These are phyloP conservation scores for Trichoderma citrinoviride DNA, from an alignment of 2,329 filamentous ascomycete genomes.

Conservation along the genomic window DNA sequence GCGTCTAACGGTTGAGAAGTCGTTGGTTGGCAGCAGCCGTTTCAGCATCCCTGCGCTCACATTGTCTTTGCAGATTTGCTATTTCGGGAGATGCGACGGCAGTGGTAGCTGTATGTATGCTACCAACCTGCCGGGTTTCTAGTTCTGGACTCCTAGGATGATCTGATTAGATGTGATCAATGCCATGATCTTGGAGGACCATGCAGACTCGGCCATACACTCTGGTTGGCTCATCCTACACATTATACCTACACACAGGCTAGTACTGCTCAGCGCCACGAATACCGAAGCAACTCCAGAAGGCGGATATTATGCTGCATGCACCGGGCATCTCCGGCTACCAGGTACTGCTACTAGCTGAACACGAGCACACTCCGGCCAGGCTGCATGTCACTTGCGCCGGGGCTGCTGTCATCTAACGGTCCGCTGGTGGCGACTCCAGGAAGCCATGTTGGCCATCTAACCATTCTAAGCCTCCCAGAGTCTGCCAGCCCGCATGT, in stretches of 20 bases:
- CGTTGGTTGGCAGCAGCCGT: not conserved
- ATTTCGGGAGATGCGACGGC: not conserved
- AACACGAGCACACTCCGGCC: not conserved
- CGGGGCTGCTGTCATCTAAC: not conserved
- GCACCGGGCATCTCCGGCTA: not conserved
- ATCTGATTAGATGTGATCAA: not conserved
- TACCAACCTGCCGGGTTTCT: no score
- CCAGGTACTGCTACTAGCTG: not conserved
- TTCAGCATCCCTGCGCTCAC: conserved; percentile 8
- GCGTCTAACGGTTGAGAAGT: no score
- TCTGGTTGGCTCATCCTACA: no score
- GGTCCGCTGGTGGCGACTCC: not conserved
- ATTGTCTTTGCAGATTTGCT: not conserved
- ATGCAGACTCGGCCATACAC: no score
- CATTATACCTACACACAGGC: no score
- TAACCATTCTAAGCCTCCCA: not conserved
- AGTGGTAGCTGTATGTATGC: no score
- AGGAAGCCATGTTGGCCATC: no score
- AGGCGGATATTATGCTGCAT: no score
- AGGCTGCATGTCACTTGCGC: not conserved
- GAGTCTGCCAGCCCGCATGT: not conserved
- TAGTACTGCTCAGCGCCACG: no score
- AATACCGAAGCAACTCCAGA: no score
- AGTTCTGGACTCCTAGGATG: no score
- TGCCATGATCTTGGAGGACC: no score